phyloP scores from a whole-genome alignment of 2,329 filamentous ascomycete genomes.

The Lizonia empirigonia region DNA sequence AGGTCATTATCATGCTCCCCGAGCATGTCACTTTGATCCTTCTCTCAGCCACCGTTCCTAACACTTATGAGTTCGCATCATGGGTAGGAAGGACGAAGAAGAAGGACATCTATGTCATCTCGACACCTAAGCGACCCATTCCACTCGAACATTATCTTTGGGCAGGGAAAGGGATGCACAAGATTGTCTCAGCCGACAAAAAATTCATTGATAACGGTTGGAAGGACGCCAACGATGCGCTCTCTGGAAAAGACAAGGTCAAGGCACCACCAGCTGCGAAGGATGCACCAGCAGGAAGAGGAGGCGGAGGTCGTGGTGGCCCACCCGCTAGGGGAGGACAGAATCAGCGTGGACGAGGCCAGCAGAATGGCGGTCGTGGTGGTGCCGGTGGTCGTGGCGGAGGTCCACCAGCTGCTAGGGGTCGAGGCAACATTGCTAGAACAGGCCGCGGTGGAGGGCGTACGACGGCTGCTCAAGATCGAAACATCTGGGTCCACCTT shows the following conservation, averaged over 20 bases:
- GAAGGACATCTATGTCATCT: constrained; percentile 99
- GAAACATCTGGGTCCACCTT: constrained; percentile 94
- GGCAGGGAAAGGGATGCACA: constrained; percentile 90
- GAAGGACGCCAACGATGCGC: constrained; percentile 86
- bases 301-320: constrained; percentile 56
- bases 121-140: constrained; percentile 91
- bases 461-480: constrained; percentile 90
- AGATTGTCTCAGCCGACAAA: constrained; percentile 93
- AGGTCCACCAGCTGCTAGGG: constrained; percentile 61
- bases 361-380: constrained; percentile 52
- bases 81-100: constrained; percentile 98
- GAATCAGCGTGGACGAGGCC: constrained; percentile 57
- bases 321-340: constrained; percentile 55
- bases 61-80: constrained; percentile 96
- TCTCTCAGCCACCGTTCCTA: constrained; percentile 93
- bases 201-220: constrained; percentile 89
- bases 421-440: constrained; percentile 85
- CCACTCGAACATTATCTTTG: constrained; percentile 96
- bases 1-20: constrained; percentile 99
- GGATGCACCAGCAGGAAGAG: constrained; percentile 59
- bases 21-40: constrained; percentile 96
- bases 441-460: constrained; percentile 84
- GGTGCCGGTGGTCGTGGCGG: constrained; percentile 61
- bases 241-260: constrained; percentile 81
- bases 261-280: constrained; percentile 59